These are phyloP conservation scores for Papiliotrema laurentii DNA, from an alignment of 1,284 basidiomycete species.

Conservation along the genomic window DNA sequence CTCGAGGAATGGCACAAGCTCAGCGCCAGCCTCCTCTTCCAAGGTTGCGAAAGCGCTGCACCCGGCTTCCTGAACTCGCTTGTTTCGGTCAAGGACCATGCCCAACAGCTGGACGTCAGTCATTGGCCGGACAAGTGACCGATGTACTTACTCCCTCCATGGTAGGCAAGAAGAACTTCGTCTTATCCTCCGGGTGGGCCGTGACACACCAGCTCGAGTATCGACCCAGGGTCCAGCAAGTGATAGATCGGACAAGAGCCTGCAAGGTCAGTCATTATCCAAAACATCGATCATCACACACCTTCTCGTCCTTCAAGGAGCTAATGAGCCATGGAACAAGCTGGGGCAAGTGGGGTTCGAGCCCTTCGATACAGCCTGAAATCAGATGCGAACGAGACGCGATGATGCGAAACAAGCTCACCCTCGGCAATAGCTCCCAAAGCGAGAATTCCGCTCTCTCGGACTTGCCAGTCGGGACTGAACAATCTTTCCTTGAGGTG, in stretches of 20 bases:
- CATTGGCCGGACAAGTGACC: not conserved
- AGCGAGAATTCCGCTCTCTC: slow-evolving; percentile 93
- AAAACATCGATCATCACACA: slow-evolving; percentile 36
- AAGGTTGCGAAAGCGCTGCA: slow-evolving; percentile 98
- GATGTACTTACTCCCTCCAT: slow-evolving; percentile 86
- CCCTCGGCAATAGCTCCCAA: slow-evolving; percentile 98
- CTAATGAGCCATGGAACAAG: slow-evolving; percentile 89
- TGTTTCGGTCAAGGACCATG: slow-evolving; percentile 99
- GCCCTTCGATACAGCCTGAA: slow-evolving; percentile 88
- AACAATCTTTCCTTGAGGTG: slow-evolving; percentile 92
- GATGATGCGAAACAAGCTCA: slow-evolving; percentile 47
- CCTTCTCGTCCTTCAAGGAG: slow-evolving; percentile 87
- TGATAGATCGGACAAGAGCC: slow-evolving; percentile 96
- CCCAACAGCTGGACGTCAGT: slow-evolving; percentile 65
- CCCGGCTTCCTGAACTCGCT: slow-evolving; percentile 98
- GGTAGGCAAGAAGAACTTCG: slow-evolving; percentile 86
- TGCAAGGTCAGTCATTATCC: slow-evolving; percentile 37
- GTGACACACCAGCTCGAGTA: slow-evolving; percentile 93
- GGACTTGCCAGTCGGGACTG: slow-evolving; percentile 86
- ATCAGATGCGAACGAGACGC: too few species aligned
- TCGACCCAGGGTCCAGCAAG: slow-evolving; percentile 98
- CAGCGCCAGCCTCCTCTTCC: slow-evolving; percentile 91
- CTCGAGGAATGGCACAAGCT: slow-evolving; percentile 88
- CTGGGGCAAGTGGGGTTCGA: slow-evolving; percentile 89
- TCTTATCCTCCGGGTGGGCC: slow-evolving; percentile 74